These are phyloP conservation scores for Thyridium curvatum DNA, from an alignment of 2,329 filamentous ascomycete species.

Conservation along the genomic window DNA sequence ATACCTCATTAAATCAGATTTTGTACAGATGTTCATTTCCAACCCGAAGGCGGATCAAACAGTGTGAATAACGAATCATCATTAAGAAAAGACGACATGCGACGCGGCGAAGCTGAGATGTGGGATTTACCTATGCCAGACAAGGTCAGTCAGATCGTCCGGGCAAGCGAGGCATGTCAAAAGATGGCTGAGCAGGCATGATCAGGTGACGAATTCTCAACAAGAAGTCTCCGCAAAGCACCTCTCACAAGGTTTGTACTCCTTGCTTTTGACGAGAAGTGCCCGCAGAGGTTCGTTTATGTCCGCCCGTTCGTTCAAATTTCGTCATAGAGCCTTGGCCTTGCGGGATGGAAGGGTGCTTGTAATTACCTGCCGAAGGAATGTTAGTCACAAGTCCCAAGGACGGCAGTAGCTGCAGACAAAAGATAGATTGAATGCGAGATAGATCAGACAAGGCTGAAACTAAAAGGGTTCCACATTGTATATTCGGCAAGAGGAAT, in stretches of 20 bases:
- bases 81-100: slow-evolving; percentile 19
- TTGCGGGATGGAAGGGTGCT: slow-evolving; percentile 21
- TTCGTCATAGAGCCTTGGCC: slow-evolving; percentile 45
- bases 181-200: slow-evolving; percentile 13
- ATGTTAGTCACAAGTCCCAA: slow-evolving; percentile 12
- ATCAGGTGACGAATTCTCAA: slow-evolving; percentile 63
- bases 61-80: slow-evolving; percentile 57
- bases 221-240: slow-evolving; percentile 46
- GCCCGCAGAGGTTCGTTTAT: slow-evolving; percentile 49
- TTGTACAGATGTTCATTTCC: slow-evolving; percentile 47
- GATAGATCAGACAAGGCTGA: slow-evolving; percentile 61
- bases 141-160: slow-evolving; percentile 5
- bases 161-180: slow-evolving; percentile 8
- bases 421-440: slow-evolving; percentile 15
- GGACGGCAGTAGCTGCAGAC: slow-evolving; percentile 6
- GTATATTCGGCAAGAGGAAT: slow-evolving; percentile 64
- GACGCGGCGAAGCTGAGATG: slow-evolving; percentile 2
- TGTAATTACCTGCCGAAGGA: slow-evolving; percentile 14
- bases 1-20: slow-evolving; percentile 48
- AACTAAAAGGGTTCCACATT: slow-evolving; percentile 57
- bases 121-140: slow-evolving; percentile 12
- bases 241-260: slow-evolving; percentile 56
- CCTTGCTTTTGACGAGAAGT: slow-evolving; percentile 46
- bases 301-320: slow-evolving; percentile 66
- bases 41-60: slow-evolving; percentile 43